Conservation (phyloP, 768 basidiomycete species). For the Chlorophyllum brunneum region DNA sequence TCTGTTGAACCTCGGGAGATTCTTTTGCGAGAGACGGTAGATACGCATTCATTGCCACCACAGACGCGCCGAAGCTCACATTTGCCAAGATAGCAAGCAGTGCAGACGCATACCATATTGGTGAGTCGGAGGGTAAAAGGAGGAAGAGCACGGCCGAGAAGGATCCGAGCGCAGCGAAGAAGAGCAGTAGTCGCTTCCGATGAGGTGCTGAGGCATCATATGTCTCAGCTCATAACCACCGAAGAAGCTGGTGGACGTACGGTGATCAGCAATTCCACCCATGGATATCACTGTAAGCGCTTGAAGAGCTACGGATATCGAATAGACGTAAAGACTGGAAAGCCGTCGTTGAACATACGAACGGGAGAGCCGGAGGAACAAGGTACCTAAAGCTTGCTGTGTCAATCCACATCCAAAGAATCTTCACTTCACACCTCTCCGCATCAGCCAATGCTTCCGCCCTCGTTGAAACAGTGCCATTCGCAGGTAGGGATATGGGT, state of each 20-base stretch:
- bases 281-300: conserved; percentile 95
- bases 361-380: not conserved
- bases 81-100: conserved; percentile 75
- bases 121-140: conserved; percentile 64
- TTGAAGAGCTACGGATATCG: conserved; percentile 83
- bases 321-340: conserved; percentile 80
- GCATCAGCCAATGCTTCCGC: conserved; percentile 20
- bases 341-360: not conserved
- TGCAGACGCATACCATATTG: conserved; percentile 66
- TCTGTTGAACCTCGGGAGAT: conserved; percentile 51
- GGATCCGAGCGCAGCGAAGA: conserved; percentile 73
- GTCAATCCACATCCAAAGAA: conserved; percentile 86
- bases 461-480: conserved; percentile 13
- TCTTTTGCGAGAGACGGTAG: conserved; percentile 70
- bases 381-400: conserved; percentile 86
- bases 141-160: conserved; percentile 67
- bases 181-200: conserved; percentile 74
- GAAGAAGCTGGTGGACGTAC: conserved; percentile 42
- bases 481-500: conserved; percentile 12
- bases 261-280: conserved; percentile 86
- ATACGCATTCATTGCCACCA: conserved; percentile 90
- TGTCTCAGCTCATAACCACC: conserved; percentile 2
- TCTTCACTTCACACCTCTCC: conserved; percentile 72
- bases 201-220: conserved; percentile 47
- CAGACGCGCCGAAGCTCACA: conserved; percentile 79